Evolutionary conservation across 2,329 filamentous ascomycete genomes (phyloP).

Genomic region (Pseudogymnoascus sp.): DNA sequence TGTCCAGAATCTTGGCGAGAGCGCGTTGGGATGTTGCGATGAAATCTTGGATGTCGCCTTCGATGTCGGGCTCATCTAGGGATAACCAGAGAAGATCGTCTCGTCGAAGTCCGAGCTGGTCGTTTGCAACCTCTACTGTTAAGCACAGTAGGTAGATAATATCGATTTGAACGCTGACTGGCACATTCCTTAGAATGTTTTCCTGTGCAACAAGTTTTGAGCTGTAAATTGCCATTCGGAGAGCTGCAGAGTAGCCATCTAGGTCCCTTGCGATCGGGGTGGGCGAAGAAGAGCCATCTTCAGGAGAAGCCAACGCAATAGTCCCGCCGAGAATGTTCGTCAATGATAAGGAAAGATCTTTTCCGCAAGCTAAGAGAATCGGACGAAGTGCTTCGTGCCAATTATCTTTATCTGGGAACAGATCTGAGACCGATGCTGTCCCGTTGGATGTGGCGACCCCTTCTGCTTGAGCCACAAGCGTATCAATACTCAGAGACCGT

Average conservation of each 20-base stretch:
- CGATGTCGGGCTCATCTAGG: conserved; percentile 29
- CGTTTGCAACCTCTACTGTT: conserved; percentile 42
- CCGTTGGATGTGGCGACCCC: conserved; percentile 31
- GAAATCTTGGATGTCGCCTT: conserved; percentile 17
- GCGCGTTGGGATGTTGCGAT: conserved; percentile 11
- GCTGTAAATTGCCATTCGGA: conserved; percentile 67
- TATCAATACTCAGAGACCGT: conserved; percentile 45
- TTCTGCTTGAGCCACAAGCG: conserved; percentile 41
- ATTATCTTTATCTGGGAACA: conserved; percentile 54
- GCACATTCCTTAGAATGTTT: conserved; percentile 32
- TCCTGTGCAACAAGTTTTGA: conserved; percentile 44
- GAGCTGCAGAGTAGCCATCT: conserved; percentile 61
- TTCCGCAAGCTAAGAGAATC: conserved; percentile 40
- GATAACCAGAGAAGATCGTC: conserved; percentile 39
- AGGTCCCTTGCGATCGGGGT: conserved; percentile 47
- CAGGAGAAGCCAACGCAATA: conserved; percentile 49
- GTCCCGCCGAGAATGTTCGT: conserved; percentile 64
- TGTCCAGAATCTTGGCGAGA: conserved; percentile 19
- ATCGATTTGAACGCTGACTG: conserved; percentile 38
- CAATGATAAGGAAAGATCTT: conserved; percentile 60
- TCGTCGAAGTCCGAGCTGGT: conserved; percentile 40
- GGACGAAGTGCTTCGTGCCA: conserved; percentile 57
- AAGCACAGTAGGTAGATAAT: conserved; percentile 43
- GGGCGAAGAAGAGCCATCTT: conserved; percentile 15
- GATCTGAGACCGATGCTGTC: conserved; percentile 26